These are phyloP conservation scores for Flaveria brownii DNA, from an alignment of 129 eudicot genomes.

Conservation along the genomic window DNA sequence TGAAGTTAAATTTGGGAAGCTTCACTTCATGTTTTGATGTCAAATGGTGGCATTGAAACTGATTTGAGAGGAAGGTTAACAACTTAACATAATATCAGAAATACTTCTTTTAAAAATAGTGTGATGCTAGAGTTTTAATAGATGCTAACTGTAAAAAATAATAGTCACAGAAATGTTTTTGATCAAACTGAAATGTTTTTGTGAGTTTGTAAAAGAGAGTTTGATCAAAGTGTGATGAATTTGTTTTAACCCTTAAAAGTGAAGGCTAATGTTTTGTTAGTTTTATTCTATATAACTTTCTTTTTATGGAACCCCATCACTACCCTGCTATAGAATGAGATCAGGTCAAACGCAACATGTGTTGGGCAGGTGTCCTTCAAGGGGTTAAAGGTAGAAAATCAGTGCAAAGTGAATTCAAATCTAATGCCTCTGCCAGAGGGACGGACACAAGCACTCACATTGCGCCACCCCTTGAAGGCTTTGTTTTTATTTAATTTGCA, in stretches of 20 bases:
- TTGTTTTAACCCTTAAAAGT: not conserved
- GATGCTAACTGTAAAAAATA: not conserved
- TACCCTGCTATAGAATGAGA: not conserved
- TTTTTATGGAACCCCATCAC: not conserved
- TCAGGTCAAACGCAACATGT: not conserved
- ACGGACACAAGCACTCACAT: not conserved
- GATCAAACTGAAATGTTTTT: not conserved
- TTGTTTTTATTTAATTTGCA: not conserved
- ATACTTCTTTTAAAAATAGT: not conserved
- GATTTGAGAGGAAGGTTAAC: too few species aligned
- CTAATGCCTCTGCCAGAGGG: too few species aligned
- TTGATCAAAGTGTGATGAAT: not conserved
- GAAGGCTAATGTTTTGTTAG: not conserved
- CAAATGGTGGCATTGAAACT: too few species aligned
- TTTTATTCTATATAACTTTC: not conserved
- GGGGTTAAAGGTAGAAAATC: not conserved
- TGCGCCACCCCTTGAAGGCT: not conserved
- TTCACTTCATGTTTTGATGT: too few species aligned
- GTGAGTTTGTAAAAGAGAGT: not conserved
- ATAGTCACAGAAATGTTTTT: not conserved
- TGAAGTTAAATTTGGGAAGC: too few species aligned
- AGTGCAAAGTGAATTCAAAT: not conserved
- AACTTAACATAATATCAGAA: too few species aligned
- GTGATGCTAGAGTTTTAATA: not conserved
- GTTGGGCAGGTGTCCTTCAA: not conserved